phyloP scores from a whole-genome alignment of 257 asterid species.

The Thymus mandschuricus region DNA sequence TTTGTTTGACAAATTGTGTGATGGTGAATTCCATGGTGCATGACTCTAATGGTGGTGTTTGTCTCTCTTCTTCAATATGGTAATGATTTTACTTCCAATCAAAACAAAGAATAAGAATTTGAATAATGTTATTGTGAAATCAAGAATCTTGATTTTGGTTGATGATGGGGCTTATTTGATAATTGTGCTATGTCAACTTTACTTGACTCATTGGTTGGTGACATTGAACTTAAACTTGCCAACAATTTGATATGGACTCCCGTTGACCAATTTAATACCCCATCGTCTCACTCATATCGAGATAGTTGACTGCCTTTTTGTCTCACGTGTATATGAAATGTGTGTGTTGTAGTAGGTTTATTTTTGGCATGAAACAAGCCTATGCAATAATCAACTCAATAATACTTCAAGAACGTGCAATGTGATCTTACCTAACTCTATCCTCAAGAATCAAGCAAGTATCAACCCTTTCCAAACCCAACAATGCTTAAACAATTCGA shows the following conservation, averaged over 20 bases:
- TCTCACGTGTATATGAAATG: background rate
- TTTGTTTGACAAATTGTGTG: background rate
- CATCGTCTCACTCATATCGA: slow-evolving; percentile 11
- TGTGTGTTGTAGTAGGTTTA: slow-evolving; percentile 24
- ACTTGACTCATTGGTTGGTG: slow-evolving; percentile 29
- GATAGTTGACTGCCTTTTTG: too few relatives aligned
- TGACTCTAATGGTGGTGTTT: background rate
- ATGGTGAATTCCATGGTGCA: background rate
- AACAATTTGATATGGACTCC: slow-evolving; percentile 15
- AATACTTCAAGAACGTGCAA: slow-evolving; percentile 13
- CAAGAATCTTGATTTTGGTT: background rate
- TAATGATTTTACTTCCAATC: background rate
- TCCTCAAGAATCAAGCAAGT: slow-evolving; percentile 19
- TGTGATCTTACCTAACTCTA: slow-evolving; percentile 26
- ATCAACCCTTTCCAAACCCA: background rate
- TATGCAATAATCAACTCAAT: slow-evolving; percentile 16
- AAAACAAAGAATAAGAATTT: too few relatives aligned
- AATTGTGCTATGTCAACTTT: slow-evolving; percentile 8
- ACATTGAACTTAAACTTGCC: slow-evolving; percentile 32
- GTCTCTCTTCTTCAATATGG: background rate
- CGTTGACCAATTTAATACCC: slow-evolving; percentile 22
- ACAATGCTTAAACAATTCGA: too few relatives aligned
- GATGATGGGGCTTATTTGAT: background rate
- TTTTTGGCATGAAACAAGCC: slow-evolving; percentile 19
- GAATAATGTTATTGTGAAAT: too few relatives aligned